These are phyloP conservation scores for Pythium folliculosum DNA, from an alignment of 352 stramenopile species.

Conservation along the genomic window DNA sequence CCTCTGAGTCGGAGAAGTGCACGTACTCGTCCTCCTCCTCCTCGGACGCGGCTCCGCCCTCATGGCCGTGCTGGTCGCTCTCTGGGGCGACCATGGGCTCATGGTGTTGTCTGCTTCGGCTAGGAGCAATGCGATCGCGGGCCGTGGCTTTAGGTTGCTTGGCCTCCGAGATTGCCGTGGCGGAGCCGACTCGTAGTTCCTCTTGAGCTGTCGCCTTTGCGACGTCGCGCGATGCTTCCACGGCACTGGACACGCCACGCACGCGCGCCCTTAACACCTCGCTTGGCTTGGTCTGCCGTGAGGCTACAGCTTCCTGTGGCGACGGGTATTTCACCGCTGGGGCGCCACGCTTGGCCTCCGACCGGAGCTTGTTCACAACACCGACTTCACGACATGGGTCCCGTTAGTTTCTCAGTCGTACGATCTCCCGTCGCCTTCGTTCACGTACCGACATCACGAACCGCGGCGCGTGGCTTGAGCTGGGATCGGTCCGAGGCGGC, in stretches of 20 bases:
- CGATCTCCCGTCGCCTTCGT: too few relatives aligned
- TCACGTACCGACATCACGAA: conserved; percentile 12
- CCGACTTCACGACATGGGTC: background rate
- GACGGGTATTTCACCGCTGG: background rate
- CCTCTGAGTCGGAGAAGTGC: conserved; percentile 26
- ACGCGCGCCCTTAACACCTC: background rate
- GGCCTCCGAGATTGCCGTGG: too few relatives aligned
- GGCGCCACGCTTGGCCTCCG: background rate
- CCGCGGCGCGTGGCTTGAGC: background rate
- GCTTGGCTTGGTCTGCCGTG: background rate
- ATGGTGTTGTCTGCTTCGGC: too few relatives aligned
- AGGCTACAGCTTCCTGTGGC: background rate
- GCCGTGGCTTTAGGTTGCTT: too few relatives aligned
- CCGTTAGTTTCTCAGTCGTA: too few relatives aligned
- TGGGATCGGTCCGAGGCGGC: background rate
- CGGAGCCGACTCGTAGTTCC: too few relatives aligned
- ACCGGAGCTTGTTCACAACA: background rate
- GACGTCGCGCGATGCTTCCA: background rate
- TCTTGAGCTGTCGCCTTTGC: too few relatives aligned
- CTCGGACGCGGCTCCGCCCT: background rate
- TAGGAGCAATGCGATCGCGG: too few relatives aligned
- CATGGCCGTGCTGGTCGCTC: background rate
- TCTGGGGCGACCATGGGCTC: background rate
- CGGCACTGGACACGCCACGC: background rate
- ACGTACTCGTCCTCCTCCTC: conserved; percentile 30